Evolutionary conservation across 345 rosid species (phyloP).

Genomic region (Eucalyptus sp.): DNA sequence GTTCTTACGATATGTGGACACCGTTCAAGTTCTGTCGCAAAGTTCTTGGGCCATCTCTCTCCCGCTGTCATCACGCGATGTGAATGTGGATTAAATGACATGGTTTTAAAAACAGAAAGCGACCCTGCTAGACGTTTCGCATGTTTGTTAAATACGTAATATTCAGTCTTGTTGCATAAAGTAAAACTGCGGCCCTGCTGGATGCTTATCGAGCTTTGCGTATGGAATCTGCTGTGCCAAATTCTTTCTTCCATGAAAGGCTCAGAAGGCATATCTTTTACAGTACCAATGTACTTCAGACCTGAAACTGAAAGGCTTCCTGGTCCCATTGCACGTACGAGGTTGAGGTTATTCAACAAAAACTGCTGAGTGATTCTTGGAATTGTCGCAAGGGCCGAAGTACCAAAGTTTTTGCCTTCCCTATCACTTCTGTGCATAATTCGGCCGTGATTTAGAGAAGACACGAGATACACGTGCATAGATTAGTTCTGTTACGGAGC

Average conservation of each 20-base stretch:
- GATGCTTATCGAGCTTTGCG: not conserved
- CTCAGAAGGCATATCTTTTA: not conserved
- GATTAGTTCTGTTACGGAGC: not conserved
- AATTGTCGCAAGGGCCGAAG: not conserved
- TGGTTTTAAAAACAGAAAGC: not conserved
- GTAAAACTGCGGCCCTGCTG: not conserved
- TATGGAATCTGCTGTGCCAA: not conserved
- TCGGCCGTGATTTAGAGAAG: not conserved
- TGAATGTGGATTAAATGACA: not conserved
- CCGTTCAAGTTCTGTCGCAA: constrained; percentile 12
- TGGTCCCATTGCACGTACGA: not conserved
- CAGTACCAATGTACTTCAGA: not conserved
- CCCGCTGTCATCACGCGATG: constrained; percentile 78
- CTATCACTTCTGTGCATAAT: not conserved
- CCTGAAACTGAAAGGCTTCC: not conserved
- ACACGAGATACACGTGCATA: not conserved
- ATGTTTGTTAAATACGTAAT: not conserved
- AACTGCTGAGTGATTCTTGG: not conserved
- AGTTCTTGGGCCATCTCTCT: constrained; percentile 63
- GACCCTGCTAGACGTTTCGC: not conserved
- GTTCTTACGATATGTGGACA: no score
- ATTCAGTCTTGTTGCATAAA: not conserved
- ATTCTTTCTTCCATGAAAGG: not conserved
- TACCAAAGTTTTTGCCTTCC: not conserved
- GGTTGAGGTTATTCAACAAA: not conserved